Evolutionary conservation across 306 rosid genomes (phyloP).

Genomic region (Sphenostylis stenocarpa): DNA sequence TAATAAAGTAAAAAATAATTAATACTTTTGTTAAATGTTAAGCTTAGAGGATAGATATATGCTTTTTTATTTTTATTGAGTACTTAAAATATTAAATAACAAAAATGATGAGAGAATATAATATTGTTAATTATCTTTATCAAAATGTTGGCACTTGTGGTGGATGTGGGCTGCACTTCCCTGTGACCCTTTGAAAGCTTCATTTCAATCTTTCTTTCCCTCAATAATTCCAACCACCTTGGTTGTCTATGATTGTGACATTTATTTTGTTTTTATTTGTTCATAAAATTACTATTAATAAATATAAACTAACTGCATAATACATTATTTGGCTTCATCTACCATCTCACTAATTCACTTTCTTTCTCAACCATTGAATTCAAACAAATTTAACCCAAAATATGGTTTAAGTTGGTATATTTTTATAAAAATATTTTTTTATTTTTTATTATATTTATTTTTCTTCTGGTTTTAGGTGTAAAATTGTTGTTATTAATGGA

Average conservation of each 20-base stretch:
- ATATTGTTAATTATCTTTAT: background rate
- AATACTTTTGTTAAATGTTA: too few species aligned
- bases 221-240: slow-evolving; percentile 57
- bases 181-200: slow-evolving; percentile 46
- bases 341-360: background rate
- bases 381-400: too few species aligned
- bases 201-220: slow-evolving; percentile 45
- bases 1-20: too few species aligned
- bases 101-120: background rate
- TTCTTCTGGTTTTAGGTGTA: too few species aligned
- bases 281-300: background rate
- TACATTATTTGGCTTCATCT: background rate
- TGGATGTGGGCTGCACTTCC: slow-evolving; percentile 21
- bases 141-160: slow-evolving; percentile 11
- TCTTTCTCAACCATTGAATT: too few species aligned
- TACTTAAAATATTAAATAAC: background rate
- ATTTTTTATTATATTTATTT: too few species aligned
- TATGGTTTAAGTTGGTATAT: too few species aligned
- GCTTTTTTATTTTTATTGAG: too few species aligned
- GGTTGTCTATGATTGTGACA: slow-evolving; percentile 54
- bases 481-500: too few species aligned
- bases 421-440: too few species aligned
- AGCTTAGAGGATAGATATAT: too few species aligned
- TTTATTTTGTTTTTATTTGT: background rate
- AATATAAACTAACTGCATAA: background rate